Base-by-base conservation (phyloP, 176 grass and related monocot species). In the Eragrostis nindensis region DNA sequence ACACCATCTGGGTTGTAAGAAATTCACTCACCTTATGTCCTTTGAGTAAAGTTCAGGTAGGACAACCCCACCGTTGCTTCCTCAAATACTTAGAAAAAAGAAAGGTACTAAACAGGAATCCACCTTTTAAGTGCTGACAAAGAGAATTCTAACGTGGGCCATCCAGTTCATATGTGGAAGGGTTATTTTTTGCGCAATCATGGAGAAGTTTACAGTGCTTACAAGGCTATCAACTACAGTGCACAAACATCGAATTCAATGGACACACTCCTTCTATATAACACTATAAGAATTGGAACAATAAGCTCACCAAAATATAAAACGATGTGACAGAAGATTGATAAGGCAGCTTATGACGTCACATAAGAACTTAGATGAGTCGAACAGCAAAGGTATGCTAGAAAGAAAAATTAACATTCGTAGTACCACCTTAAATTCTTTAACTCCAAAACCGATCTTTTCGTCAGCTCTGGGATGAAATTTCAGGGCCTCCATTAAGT, bases 401-500 rank as follows among this genome's bases (percentile, higher is more conserved):
- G 52, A 83, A 74, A 66, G 21, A 66, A 50, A 32, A 88, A 16
- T 56, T 40, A 52, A 13, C 30, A 74, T 68, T 67, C 27, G 65
- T 41, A 50, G 14, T 55, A 76, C 73, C 50, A 88, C 86, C 86
- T 84, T 88, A 50, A 88, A 69, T 52, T 84, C 70, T 75, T 14
- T 74, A 74, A 88, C 73, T 53, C 86, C 86, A 17, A 45, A 69
- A 69, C 86, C 81, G 15, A 88, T 69, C 70, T 88, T 88, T 74
- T 84, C 53, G 54, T 18, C 21, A 9, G 52, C 69, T 62, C 54
- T 88, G 7, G 86, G 76, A 84, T 88, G 86, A 75, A 91, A 98
- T 24, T 80, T 78, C 56, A 98, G 50, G 66, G 92, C 92, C 78
- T 93, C 88, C 11, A 93, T 85, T 46, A 95, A 63, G 27, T 22